These are phyloP conservation scores for Chalciporus pseudorubinellus DNA, from an alignment of 768 basidiomycete species.

Conservation along the genomic window DNA sequence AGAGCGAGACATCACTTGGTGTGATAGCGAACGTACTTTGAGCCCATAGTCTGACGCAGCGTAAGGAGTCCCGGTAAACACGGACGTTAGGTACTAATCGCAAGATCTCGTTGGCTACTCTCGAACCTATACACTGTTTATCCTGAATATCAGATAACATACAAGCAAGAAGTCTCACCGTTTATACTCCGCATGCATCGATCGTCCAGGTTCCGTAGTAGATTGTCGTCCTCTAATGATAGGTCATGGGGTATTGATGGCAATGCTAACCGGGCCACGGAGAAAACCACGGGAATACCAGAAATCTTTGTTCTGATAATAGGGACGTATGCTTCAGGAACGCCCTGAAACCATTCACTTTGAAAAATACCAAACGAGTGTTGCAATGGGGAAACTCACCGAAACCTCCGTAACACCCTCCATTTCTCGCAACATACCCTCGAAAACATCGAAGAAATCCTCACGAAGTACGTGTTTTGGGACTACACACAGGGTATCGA, in stretches of 20 bases:
- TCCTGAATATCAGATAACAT: constrained; percentile 3
- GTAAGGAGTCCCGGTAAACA: constrained; percentile 90
- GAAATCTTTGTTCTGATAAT: constrained; percentile 88
- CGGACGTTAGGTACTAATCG: constrained; percentile 91
- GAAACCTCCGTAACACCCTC: constrained; percentile 88
- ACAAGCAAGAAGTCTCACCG: constrained; percentile 43
- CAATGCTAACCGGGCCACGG: constrained; percentile 86
- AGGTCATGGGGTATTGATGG: constrained; percentile 91
- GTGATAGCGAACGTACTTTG: constrained; percentile 58
- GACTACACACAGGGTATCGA: constrained; percentile 56
- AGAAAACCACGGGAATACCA: constrained; percentile 90
- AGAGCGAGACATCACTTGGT: constrained; percentile 3
- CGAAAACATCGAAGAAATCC: too few species aligned
- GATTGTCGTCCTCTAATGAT: constrained; percentile 85
- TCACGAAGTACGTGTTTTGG: constrained; percentile 94
- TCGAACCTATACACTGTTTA: constrained; percentile 61
- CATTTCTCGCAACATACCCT: constrained; percentile 78
- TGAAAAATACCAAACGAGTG: not conserved
- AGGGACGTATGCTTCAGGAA: constrained; percentile 94
- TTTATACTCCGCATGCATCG: constrained; percentile 92
- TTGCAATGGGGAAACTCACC: constrained; percentile 48
- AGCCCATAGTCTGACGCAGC: constrained; percentile 98
- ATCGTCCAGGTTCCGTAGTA: constrained; percentile 91
- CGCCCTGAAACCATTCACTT: constrained; percentile 56
- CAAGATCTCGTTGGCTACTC: constrained; percentile 94